Conservation (phyloP, 768 basidiomycete genomes). For the Phlegmacium glaucopus region DNA sequence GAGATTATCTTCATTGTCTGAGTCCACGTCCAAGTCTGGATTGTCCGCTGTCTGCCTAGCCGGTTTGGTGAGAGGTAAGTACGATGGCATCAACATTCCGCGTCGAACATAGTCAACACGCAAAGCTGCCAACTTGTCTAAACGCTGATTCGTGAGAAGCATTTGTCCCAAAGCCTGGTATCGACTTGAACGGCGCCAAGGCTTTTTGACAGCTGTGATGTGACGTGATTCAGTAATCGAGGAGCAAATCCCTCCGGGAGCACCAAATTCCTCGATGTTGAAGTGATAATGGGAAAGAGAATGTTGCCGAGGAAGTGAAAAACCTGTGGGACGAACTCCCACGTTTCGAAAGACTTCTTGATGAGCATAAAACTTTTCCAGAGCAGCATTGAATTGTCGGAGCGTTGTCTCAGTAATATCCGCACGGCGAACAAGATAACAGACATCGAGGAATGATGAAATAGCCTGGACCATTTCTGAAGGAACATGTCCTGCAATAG, state of each 20-base stretch:
- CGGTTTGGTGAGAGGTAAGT: no score
- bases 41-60: no score
- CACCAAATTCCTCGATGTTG: constrained; percentile 21
- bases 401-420: constrained; percentile 15
- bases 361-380: constrained; percentile 18
- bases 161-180: constrained; percentile 23
- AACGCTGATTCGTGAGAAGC: constrained; percentile 17
- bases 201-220: constrained; percentile 33
- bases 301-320: constrained; percentile 32
- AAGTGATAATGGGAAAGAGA: constrained; percentile 24
- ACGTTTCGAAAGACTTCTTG: constrained; percentile 16
- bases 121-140: constrained; percentile 15
- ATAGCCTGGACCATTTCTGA: constrained; percentile 16
- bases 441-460: constrained; percentile 22
- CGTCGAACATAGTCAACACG: not conserved
- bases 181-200: constrained; percentile 21
- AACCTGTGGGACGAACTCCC: constrained; percentile 14
- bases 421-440: constrained; percentile 19
- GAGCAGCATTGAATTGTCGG: constrained; percentile 4
- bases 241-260: constrained; percentile 31
- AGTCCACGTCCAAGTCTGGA: no score
- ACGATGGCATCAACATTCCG: not conserved
- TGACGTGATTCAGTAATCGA: constrained; percentile 34
- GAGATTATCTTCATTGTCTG: no score
- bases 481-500: constrained; percentile 20